A percentile compares a stretch with the other conserved stretches of the same genome.
Evolutionary conservation across 495 filamentous ascomycete species (phyloP).

Genomic region (Hypoxylon fragiforme): DNA sequence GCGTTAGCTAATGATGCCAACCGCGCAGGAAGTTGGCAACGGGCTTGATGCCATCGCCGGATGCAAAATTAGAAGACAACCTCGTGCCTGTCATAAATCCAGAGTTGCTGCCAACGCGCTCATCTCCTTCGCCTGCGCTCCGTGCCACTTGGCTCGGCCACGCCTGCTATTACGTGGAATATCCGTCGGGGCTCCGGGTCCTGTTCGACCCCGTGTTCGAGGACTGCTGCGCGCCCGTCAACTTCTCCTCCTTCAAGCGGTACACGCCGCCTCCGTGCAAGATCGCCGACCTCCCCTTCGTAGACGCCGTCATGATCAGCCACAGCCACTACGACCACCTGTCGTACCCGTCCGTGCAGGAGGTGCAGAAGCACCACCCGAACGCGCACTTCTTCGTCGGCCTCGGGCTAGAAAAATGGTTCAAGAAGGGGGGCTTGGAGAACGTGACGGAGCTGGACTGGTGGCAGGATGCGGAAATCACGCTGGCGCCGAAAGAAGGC

Average conservation of each 20-base stretch:
- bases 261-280: conserved; percentile 79
- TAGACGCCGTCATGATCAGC: conserved; percentile 89
- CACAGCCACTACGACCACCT: conserved; percentile 97
- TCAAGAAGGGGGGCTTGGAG: conserved; percentile 63
- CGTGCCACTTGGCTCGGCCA: conserved; percentile 97
- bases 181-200: conserved; percentile 82
- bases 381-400: conserved; percentile 88
- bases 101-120: conserved; percentile 64
- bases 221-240: conserved; percentile 78
- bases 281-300: conserved; percentile 75
- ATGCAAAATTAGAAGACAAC: conserved; percentile 64
- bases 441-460: conserved; percentile 91
- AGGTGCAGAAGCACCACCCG: conserved; percentile 72
- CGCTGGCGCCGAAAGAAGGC: conserved; percentile 51
- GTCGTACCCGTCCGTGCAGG: conserved; percentile 70
- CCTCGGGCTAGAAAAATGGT: conserved; percentile 88
- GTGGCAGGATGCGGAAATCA: conserved; percentile 86
- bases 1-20: conserved; percentile 4
- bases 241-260: conserved; percentile 73
- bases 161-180: conserved; percentile 92
- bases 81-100: conserved; percentile 68
- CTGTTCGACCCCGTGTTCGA: conserved; percentile 97
- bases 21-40: neutral
- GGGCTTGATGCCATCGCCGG: conserved; percentile 35
- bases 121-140: conserved; percentile 58